These are phyloP conservation scores for Dryas drummondii DNA, from an alignment of 306 rosid genomes.

Conservation along the genomic window DNA sequence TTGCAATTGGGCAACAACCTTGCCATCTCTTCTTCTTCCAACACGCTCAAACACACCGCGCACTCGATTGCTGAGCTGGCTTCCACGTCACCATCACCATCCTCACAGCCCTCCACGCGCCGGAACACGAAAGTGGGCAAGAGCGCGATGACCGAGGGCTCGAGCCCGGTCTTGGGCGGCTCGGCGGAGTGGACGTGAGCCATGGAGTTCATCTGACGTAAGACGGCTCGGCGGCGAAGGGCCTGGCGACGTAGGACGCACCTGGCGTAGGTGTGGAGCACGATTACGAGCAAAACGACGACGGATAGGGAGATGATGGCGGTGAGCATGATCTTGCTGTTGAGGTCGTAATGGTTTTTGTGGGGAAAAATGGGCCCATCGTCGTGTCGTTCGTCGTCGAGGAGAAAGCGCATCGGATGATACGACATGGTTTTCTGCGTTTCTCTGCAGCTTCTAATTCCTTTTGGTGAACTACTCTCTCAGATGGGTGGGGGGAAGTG, in stretches of 20 bases:
- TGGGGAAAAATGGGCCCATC: rapidly evolving
- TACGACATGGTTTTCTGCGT: slow-evolving; percentile 6
- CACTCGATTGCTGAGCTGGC: slow-evolving; percentile 31
- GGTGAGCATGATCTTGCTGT: slow-evolving; percentile 53
- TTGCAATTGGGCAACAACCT: slow-evolving; percentile 59
- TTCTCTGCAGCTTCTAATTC: not conserved
- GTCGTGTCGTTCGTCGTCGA: not conserved
- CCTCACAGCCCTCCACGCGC: not conserved
- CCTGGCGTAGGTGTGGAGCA: slow-evolving; percentile 78
- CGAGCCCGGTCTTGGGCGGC: slow-evolving; percentile 42
- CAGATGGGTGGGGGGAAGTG: not conserved
- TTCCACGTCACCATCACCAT: not conserved
- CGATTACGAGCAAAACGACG: slow-evolving; percentile 54
- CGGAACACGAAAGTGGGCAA: slow-evolving; percentile 47
- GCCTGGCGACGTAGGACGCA: slow-evolving; percentile 56
- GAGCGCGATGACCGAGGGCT: slow-evolving; percentile 35
- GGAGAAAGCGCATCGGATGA: not conserved
- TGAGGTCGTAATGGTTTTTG: slow-evolving; percentile 23
- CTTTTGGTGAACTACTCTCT: not conserved
- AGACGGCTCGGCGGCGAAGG: slow-evolving; percentile 52
- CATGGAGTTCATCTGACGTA: slow-evolving; percentile 42
- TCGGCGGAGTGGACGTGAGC: slow-evolving; percentile 31
- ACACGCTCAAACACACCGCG: slow-evolving; percentile 51
- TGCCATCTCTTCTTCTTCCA: slow-evolving; percentile 45
- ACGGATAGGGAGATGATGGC: slow-evolving; percentile 58